These are phyloP conservation scores for Lenwebbia sp. DNA, from an alignment of 345 rosid genomes.

Conservation along the genomic window DNA sequence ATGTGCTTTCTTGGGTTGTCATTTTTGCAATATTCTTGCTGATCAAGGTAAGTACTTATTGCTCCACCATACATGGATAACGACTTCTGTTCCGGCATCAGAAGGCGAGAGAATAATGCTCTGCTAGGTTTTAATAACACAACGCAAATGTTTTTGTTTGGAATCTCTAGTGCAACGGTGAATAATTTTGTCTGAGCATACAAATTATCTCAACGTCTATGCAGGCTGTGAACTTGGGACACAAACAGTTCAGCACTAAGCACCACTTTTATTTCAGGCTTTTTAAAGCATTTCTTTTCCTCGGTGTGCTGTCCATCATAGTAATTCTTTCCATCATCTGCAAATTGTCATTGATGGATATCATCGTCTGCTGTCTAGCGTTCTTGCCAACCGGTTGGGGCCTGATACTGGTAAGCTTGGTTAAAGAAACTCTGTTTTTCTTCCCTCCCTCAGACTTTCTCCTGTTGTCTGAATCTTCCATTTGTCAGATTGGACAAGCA, in stretches of 20 bases:
- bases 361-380: constrained; percentile 75
- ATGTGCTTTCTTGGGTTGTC: constrained; percentile 88
- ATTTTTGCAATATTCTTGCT: constrained; percentile 67
- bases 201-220: neutral
- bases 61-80: neutral
- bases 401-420: constrained; percentile 58
- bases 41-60: constrained; percentile 49
- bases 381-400: constrained; percentile 98
- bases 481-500: constrained; percentile 77
- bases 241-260: constrained; percentile 61
- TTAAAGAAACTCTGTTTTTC: neutral
- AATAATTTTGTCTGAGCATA: neutral
- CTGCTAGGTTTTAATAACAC: neutral
- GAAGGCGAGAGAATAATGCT: neutral
- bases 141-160: neutral
- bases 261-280: constrained; percentile 67
- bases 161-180: neutral
- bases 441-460: neutral
- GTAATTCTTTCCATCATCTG: constrained; percentile 59
- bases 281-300: constrained; percentile 79
- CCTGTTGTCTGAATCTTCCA: neutral
- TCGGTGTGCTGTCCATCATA: constrained; percentile 52
- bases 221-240: constrained; percentile 90
- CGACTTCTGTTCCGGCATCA: neutral
- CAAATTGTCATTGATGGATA: constrained; percentile 59